Percentiles rank a stretch among this genome's conserved stretches.
These are phyloP conservation scores for Venturia pyrina DNA, from an alignment of 2,329 filamentous ascomycete genomes.

Conservation along the genomic window DNA sequence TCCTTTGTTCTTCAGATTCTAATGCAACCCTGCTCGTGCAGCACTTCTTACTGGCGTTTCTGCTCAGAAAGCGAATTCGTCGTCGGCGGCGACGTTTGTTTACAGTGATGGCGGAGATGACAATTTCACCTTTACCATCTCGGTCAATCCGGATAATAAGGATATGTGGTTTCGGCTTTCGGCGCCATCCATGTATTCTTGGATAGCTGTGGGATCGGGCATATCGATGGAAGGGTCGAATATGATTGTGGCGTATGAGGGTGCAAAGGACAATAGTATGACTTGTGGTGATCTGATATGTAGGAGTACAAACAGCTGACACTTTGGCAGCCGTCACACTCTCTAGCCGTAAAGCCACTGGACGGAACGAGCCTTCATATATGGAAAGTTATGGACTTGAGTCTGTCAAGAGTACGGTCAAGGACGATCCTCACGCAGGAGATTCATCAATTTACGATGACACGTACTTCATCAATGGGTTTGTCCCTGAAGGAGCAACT, in stretches of 20 bases:
- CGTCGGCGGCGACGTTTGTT: background rate
- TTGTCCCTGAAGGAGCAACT: slow-evolving; percentile 33
- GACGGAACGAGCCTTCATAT: slow-evolving; percentile 43
- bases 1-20: background rate
- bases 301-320: background rate
- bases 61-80: background rate
- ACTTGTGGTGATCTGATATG: background rate
- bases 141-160: slow-evolving; percentile 22
- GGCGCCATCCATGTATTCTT: slow-evolving; percentile 36
- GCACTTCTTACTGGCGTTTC: background rate
- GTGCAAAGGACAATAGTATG: slow-evolving; percentile 30
- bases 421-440: background rate
- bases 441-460: slow-evolving; percentile 18
- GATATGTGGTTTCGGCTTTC: slow-evolving; percentile 47
- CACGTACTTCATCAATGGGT: slow-evolving; percentile 38
- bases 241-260: slow-evolving; percentile 46
- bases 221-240: slow-evolving; percentile 41
- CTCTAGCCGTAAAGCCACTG: slow-evolving; percentile 42
- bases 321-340: slow-evolving; percentile 37
- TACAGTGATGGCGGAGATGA: slow-evolving; percentile 8
- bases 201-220: slow-evolving; percentile 48
- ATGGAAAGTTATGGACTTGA: background rate
- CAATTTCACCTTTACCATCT: slow-evolving; percentile 19
- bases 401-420: slow-evolving; percentile 32
- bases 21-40: background rate